Base-by-base conservation (phyloP, 495 filamentous ascomycete genomes). In the Polyplosphaeria fusca region DNA sequence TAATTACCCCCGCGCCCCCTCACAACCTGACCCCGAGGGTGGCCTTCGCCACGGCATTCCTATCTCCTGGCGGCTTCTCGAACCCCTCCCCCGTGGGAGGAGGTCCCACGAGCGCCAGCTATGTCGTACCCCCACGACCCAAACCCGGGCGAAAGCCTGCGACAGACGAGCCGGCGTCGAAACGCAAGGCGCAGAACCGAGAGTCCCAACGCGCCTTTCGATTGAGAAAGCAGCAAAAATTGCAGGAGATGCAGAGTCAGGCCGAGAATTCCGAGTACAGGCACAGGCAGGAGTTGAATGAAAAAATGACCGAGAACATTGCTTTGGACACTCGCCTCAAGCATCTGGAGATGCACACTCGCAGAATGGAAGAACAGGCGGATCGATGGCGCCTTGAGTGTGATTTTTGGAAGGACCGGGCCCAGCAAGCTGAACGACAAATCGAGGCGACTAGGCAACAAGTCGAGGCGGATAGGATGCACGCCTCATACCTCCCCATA, bases 71-170 rank as follows among this genome's bases (percentile, higher is more conserved):
- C 50, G 38, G 38, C 35, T 39, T 43, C 51, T 53, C 45, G 28
- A 18, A 43, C 40, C 39, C 51, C 54, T 63, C 60, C 25, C 55
- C 55, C 9, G 27, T 56, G 49, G 55, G 55, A 46, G 41, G 50
- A 16, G 65, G 63, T 38, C 66, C 66, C 47, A 60, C 47, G 38
- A 63, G 59, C 43, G 23, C 41, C 13, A 55, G 24, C 52, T 55
- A 53, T 55, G 39, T 47, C 16, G 37, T 68, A 12, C 66, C 64
- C 12, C 52, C 59, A 38, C 64, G 59, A 3, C 64, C 61, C 4
- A 64, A 67, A 48, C 64, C 66, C 7, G 63, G 64, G 1, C 64
- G 63, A 16, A 68, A 68, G 57, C 55, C 66, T n/a, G 66, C 64
- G 4, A 66, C 59, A n/a, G 66, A 68, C 35, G 51, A 58, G 56